Evolutionary conservation across 148 eudicot genomes (phyloP), one percentile per base, ranked within the genome.

Genomic region (Beta vulgaris): DNA sequence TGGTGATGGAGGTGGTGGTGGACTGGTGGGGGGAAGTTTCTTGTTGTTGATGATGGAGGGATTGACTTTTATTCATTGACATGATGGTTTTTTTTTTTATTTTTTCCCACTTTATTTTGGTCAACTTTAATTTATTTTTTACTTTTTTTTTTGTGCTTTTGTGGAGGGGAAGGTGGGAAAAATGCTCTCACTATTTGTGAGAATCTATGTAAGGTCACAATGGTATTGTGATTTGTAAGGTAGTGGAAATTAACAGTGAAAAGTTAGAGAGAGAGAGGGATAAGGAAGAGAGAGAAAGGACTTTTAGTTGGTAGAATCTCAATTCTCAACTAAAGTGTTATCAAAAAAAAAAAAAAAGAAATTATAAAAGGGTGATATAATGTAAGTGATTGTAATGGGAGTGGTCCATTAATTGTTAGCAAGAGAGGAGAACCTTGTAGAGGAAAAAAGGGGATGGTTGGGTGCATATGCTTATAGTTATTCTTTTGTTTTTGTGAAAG

Each of bases 141-240:
- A 3, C 36, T 34, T 55, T 25, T 32, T 14, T 61, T n/a, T 68
- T 42, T 57, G 32, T 67, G 55, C 12, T 75, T 75, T 48, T 75
- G 36, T 35, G 57, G 53, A 21, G 54, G 53, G 46, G 53, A 19
- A 65, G 51, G 19, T 31, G 40, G 49, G 62, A 40, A 64, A 77
- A 72, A 72, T 69, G 36, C 57, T 73, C 69, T 81, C 78, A 71
- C 85, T 61, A 74, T 69, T 81, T 70, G 69, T 73, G 71, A 82
- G 85, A 77, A 80, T 81, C 81, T 76, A 36, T 69, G 82, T 79
- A 79, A 73, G 69, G 79, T 83, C 66, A 70, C 72, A 48, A 75
- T 75, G 70, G 57, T 62, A 79, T 55, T 69, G 78, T 53, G 79
- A 75, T 70, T 69, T 80, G 82, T 70, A 75, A 70, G 64, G 54